Evolutionary conservation across 1,284 basidiomycete genomes (phyloP).

Genomic region (Sporisorium scitamineum): DNA sequence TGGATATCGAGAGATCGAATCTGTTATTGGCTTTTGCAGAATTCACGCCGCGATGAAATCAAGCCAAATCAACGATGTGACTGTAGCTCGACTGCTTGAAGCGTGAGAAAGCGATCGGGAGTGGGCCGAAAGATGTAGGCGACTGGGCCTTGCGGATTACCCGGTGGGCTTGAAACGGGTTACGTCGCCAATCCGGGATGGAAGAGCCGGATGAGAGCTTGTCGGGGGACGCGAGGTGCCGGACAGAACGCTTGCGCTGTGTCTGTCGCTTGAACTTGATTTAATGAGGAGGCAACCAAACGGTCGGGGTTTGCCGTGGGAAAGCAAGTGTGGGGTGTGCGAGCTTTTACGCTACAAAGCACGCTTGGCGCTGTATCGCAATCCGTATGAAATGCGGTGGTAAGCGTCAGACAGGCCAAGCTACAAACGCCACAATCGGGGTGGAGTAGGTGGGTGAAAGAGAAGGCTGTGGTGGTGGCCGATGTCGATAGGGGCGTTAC

Average conservation of each 20-base stretch:
- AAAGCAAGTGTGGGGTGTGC: background rate
- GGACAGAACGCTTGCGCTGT: background rate
- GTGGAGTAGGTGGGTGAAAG: background rate
- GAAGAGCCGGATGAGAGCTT: background rate
- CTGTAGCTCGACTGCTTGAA: background rate
- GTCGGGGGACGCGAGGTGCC: background rate
- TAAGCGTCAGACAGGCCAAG: background rate
- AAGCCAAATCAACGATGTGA: background rate
- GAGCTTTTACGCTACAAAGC: background rate
- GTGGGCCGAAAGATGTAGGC: background rate
- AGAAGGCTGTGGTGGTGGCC: background rate
- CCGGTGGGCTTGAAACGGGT: background rate
- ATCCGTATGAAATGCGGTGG: conserved; percentile 5
- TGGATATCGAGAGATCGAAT: too few species aligned
- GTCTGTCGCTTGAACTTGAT: background rate
- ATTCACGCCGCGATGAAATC: background rate
- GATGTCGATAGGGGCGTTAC: background rate
- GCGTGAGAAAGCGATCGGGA: conserved; percentile 1
- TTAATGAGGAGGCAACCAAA: background rate
- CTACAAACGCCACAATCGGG: background rate
- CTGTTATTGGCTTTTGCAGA: background rate
- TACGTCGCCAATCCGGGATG: background rate
- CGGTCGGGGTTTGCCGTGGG: background rate
- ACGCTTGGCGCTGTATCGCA: background rate
- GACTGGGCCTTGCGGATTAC: conserved; percentile 1